phyloP scores from a whole-genome alignment of 2,329 filamentous ascomycete genomes.

The Arthroderma sp. region DNA sequence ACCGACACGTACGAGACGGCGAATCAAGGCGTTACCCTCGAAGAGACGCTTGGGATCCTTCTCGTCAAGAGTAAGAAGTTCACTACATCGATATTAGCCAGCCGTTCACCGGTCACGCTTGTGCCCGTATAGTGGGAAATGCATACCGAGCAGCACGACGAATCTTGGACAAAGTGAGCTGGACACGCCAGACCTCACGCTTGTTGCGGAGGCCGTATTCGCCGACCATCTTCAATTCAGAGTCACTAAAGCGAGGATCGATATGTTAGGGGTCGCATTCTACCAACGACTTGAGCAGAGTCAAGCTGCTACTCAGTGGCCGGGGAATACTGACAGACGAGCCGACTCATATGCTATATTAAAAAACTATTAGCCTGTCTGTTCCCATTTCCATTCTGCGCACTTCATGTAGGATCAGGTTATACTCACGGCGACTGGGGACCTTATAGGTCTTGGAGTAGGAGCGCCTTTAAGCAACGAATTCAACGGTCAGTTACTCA shows the following conservation, averaged over 20 bases:
- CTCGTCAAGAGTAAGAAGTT: conserved; percentile 98
- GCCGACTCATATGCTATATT: conserved; percentile 81
- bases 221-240: conserved; percentile 98
- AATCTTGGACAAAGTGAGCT: conserved; percentile 99
- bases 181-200: conserved; percentile 99
- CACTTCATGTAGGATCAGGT: too few species aligned
- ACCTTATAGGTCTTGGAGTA: conserved; percentile 99
- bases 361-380: conserved; percentile 24
- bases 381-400: too few species aligned
- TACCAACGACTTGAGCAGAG: conserved; percentile 89
- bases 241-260: conserved; percentile 58
- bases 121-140: not conserved
- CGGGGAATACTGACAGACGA: conserved; percentile 90
- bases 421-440: conserved; percentile 62
- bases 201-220: conserved; percentile 99
- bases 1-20: conserved; percentile 98
- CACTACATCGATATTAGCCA: conserved; percentile 44
- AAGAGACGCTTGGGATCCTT: conserved; percentile 99
- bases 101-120: not conserved
- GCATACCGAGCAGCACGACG: conserved; percentile 99
- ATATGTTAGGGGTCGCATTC: conserved; percentile 52
- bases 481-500: conserved; percentile 14
- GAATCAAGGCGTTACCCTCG: conserved; percentile 99
- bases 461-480: conserved; percentile 39
- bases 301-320: conserved; percentile 97